Conservation (phyloP, 805 yeast species). For the Yamadazyma paraphyllophila region DNA sequence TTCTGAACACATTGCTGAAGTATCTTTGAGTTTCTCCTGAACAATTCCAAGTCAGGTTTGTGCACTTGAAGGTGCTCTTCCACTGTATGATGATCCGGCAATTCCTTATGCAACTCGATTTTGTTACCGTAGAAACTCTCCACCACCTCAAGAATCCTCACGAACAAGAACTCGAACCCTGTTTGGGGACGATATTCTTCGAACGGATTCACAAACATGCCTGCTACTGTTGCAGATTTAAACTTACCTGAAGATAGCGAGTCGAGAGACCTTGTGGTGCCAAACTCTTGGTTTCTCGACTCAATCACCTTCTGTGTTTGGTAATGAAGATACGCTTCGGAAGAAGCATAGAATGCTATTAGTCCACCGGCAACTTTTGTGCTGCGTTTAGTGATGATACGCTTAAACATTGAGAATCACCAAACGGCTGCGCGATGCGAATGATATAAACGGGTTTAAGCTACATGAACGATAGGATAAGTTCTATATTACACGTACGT, state of each 20-base stretch:
- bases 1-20: slow-evolving; percentile 25
- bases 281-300: slow-evolving; percentile 18
- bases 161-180: slow-evolving; percentile 74
- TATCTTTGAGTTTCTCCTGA: slow-evolving; percentile 33
- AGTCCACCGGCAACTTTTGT: slow-evolving; percentile 42
- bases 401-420: background rate
- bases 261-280: too few relatives aligned
- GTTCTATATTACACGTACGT: too few relatives aligned
- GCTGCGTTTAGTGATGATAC: background rate
- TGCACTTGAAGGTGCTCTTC: slow-evolving; percentile 57
- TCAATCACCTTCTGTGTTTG: slow-evolving; percentile 53
- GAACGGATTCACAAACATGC: slow-evolving; percentile 89
- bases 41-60: slow-evolving; percentile 53
- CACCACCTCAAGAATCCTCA: slow-evolving; percentile 69
- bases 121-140: slow-evolving; percentile 47
- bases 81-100: slow-evolving; percentile 41
- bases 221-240: slow-evolving; percentile 50
- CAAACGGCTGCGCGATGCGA: background rate
- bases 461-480: too few relatives aligned
- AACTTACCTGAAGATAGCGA: slow-evolving; percentile 18
- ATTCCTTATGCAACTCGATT: slow-evolving; percentile 35
- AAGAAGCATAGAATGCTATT: slow-evolving; percentile 58
- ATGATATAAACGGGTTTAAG: too few relatives aligned
- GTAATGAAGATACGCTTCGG: slow-evolving; percentile 59
- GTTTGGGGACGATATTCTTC: slow-evolving; percentile 89